Evolutionary conservation across 1,284 basidiomycete genomes (phyloP).

Genomic region (Boletus sp.): DNA sequence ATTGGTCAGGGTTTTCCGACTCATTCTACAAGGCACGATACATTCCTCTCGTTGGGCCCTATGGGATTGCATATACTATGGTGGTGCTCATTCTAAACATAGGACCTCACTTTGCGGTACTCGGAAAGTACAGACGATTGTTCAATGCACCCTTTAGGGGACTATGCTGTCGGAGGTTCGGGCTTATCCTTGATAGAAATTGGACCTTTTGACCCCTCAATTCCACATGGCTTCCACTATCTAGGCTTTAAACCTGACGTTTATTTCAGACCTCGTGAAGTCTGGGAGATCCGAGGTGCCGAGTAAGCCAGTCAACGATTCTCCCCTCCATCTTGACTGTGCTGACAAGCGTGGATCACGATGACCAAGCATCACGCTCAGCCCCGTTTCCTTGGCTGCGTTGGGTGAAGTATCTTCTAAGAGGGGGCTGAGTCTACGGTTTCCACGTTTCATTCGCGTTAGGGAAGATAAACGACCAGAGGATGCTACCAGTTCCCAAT

Average conservation of each 20-base stretch:
- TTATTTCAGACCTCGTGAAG: slow-evolving; percentile 82
- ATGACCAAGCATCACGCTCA: slow-evolving; percentile 69
- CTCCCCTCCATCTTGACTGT: not conserved
- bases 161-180: slow-evolving; percentile 67
- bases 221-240: not conserved
- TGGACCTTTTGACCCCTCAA: not conserved
- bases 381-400: slow-evolving; percentile 85
- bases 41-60: not conserved
- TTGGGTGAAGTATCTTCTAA: slow-evolving; percentile 60
- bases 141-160: slow-evolving; percentile 55
- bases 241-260: slow-evolving; percentile 74
- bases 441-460: slow-evolving; percentile 82
- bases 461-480: slow-evolving; percentile 81
- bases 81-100: slow-evolving; percentile 8
- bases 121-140: slow-evolving; percentile 63
- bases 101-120: slow-evolving; percentile 63
- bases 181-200: slow-evolving; percentile 11
- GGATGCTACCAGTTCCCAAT: slow-evolving; percentile 73
- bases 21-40: slow-evolving; percentile 69
- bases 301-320: slow-evolving; percentile 52
- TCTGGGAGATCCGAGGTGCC: slow-evolving; percentile 91
- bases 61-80: too few species aligned
- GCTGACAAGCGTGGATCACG: slow-evolving; percentile 9
- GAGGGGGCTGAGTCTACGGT: slow-evolving; percentile 79
- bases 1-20: slow-evolving; percentile 76